Conservation (phyloP, 305 asterid species). For the Caryopteris hybrid region DNA sequence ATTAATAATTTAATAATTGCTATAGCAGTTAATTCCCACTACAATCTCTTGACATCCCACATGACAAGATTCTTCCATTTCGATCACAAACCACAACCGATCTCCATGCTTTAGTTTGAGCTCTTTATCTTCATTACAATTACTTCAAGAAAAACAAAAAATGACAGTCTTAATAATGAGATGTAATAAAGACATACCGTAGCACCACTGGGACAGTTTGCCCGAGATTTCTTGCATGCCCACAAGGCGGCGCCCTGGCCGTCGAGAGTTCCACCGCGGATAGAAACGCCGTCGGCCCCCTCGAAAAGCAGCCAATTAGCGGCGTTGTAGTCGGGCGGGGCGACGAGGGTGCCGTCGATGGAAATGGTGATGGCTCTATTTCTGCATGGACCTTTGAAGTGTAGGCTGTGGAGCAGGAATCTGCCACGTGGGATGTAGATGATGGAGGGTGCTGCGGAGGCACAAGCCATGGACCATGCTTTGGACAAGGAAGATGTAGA, state of each 20-base stretch:
- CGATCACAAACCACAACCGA: not conserved
- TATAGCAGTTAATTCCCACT: conserved; percentile 16
- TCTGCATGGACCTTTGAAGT: conserved; percentile 41
- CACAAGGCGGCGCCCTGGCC: conserved; percentile 52
- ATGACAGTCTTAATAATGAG: not conserved
- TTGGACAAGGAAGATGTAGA: conserved; percentile 30
- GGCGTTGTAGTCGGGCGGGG: conserved; percentile 44
- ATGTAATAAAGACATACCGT: conserved; percentile 35
- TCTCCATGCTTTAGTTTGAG: not conserved
- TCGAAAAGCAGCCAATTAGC: conserved; percentile 45
- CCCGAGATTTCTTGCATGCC: conserved; percentile 48
- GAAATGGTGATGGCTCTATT: conserved; percentile 31
- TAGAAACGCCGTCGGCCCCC: conserved; percentile 32
- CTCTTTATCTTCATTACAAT: not conserved
- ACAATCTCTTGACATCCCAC: conserved; percentile 1
- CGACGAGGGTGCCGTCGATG: conserved; percentile 49
- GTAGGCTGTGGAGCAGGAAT: conserved; percentile 23
- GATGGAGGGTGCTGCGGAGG: conserved; percentile 28
- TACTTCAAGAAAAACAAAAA: not conserved
- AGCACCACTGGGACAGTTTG: conserved; percentile 48
- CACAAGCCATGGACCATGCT: conserved; percentile 56
- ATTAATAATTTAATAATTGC: not conserved
- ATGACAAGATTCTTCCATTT: not conserved
- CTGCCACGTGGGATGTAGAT: conserved; percentile 46
- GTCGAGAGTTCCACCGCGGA: conserved; percentile 55